Conservation (phyloP, 257 asterid genomes). For the Gynochthodes officinalis region DNA sequence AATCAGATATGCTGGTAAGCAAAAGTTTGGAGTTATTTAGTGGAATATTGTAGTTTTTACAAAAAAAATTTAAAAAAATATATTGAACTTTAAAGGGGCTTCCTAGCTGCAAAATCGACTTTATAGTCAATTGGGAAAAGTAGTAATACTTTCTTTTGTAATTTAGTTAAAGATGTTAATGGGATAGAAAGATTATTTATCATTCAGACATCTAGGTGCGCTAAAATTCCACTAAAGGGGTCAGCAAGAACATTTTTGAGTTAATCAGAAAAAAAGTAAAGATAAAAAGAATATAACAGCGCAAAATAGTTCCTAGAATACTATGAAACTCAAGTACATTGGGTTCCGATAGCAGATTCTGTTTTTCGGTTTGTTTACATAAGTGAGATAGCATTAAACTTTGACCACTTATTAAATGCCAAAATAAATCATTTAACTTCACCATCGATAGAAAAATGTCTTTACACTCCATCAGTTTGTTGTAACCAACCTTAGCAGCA, state of each 20-base stretch:
- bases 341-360: neutral
- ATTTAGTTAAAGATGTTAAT: too few relatives aligned
- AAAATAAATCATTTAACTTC: neutral
- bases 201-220: neutral
- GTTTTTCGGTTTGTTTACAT: neutral
- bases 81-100: neutral
- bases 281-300: neutral
- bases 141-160: too few relatives aligned
- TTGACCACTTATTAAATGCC: neutral
- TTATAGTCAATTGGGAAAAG: too few relatives aligned
- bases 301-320: neutral
- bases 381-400: neutral
- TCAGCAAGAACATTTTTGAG: neutral
- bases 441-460: slow-evolving; percentile 7
- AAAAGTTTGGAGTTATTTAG: too few relatives aligned
- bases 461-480: slow-evolving; percentile 46
- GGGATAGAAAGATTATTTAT: too few relatives aligned
- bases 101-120: too few relatives aligned
- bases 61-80: neutral
- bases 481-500: slow-evolving; percentile 70
- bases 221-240: too few relatives aligned
- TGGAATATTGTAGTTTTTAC: neutral
- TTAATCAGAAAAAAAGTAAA: too few relatives aligned
- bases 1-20: neutral
- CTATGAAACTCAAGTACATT: neutral